Base-by-base conservation (phyloP, 169 alveolate genomes). In the Ichthyophthirius multifiliis region DNA sequence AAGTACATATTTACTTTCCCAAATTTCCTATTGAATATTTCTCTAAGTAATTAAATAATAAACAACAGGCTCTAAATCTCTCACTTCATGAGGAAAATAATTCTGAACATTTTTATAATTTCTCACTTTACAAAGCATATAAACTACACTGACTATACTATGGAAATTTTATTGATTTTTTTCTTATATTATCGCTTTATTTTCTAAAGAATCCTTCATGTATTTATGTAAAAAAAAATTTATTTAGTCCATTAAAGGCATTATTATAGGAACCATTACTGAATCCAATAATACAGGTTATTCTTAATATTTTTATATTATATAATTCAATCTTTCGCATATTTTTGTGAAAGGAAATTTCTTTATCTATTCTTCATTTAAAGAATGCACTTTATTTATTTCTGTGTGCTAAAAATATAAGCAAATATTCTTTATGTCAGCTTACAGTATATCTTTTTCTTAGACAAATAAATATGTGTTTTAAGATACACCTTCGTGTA, bases 11-110 rank as follows among this genome's bases (percentile, higher is more conserved):
- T 89, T 76, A 18, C 89, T 80, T 75, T 91, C 86, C 95, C 96
- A 90, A 73, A 80, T 43, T 76, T 82, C 39, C 31, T 64, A 41
- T 55, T 81, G 63, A 63, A 62, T 80, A 31, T 83, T 31, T 43
- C 87, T 87, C 30, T 65, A 63, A 44, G 83, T 62, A 23, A 79
- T 82, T 39, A 90, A 79, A 75, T 85, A 87, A 62, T 90, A 86
- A 23, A 92, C 93, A 7, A 89, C 89, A 41, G 92, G 91, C 71
- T 94, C 97, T 76, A 94, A 77, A 65, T 92, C 94, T 41, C 75
- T 45, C 0, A 88, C 96, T 75, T 94, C 95, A 63, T 93, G 95
- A 18, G 96, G 95, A 84, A 92, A 92, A 76, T 87, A 92, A 78
- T 91, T 92, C 3, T 87, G 77, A 27, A 91, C 84, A 3, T 94